Percentiles rank a stretch among this genome's conserved stretches.
Conservation (phyloP, 345 rosid genomes). For the Boechera retrofracta region DNA sequence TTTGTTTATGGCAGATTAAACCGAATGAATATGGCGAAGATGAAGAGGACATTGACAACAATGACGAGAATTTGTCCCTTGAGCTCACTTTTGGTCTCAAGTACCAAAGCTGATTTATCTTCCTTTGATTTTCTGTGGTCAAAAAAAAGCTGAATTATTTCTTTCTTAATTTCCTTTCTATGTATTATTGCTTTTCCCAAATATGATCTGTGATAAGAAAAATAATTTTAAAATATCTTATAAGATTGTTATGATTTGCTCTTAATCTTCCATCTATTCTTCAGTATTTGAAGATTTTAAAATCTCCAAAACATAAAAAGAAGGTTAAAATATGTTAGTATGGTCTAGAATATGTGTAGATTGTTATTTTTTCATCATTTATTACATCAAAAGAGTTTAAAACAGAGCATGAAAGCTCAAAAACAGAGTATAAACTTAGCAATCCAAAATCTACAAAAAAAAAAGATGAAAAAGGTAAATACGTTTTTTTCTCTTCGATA, state of each 20-base stretch:
- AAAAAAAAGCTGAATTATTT: constrained; percentile 3
- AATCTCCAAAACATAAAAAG: too few species aligned
- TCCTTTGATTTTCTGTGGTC: neutral
- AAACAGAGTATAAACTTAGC: too few species aligned
- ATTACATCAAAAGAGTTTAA: too few species aligned
- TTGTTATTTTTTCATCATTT: too few species aligned
- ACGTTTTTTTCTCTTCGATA: too few species aligned
- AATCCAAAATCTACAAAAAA: neutral
- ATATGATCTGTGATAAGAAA: neutral
- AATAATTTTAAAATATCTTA: neutral
- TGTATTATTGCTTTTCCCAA: neutral
- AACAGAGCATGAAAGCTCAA: too few species aligned
- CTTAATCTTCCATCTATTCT: neutral
- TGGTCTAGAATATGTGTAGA: neutral
- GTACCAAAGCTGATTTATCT: neutral
- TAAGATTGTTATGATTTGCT: neutral
- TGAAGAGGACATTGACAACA: neutral
- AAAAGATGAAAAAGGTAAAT: neutral
- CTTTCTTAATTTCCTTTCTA: neutral
- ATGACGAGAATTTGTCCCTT: neutral
- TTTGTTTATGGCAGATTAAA: neutral
- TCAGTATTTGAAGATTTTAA: neutral
- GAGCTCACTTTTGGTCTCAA: constrained; percentile 16
- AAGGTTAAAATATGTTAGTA: too few species aligned
- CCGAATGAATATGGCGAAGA: neutral